Evolutionary conservation across 2,329 filamentous ascomycete genomes (phyloP), one percentile per base, ranked within the genome.

Genomic region (Chalaropsis thielavioides): DNA sequence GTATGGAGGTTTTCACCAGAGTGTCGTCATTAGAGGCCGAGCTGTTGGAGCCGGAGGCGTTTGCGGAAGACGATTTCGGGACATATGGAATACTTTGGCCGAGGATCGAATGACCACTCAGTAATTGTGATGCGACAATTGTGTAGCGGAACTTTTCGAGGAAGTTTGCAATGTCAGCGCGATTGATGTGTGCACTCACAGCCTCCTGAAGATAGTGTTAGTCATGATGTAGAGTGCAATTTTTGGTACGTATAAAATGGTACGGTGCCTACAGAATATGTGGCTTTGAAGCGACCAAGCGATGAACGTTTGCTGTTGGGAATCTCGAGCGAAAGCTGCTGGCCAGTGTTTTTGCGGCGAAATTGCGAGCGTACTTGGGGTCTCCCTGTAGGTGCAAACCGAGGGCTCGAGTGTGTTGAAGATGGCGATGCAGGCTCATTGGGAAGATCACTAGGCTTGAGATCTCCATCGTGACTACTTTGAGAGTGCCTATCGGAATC

Each of bases 71-170:
- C 24, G 54, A 44, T 19, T 65, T 64, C 15, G 64, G 60, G 22
- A 64, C 49, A 38, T 64, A 63, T 43, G 64, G 64, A 41, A 67
- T 46, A 41, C 62, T 68, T 66, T 75, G 72, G 61, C 75, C 71
- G 17, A 74, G 65, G 49, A 82, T 83, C 3, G 83, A 81, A 69
- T 88, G 82, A 49, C 88, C 88, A 71, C 84, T 90, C 49, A 96
- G 79, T 15, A 96, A 81, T 73, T 96, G 91, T 24, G 92, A 96
- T 62, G 91, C 91, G 71, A 96, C 88, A 69, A 96, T 89, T 24
- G 89, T 88, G 75, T 96, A 96, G 68, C 92, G 88, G 72, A 96
- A 96, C 72, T 91, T 88, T 75, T 96, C 92, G 67, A 96, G 81
- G 71, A 96, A 96, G 69, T 86, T 86, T 69, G 87, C 82, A 72